Conservation (phyloP, 106 monocot genomes). For the Iris macrosiphon region DNA sequence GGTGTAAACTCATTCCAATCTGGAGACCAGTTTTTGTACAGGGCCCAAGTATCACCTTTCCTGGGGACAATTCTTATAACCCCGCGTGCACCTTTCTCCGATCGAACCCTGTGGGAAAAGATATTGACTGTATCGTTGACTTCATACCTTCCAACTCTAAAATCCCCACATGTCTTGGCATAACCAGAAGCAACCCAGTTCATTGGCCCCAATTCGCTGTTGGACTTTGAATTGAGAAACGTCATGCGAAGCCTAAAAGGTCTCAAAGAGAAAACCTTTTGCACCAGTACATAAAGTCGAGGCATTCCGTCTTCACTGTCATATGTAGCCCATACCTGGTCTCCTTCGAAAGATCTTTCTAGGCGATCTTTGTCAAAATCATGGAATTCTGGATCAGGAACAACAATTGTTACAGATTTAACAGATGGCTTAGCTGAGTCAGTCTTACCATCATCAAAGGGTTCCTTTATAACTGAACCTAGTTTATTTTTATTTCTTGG, state of each 20-base stretch:
- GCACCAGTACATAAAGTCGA: slow-evolving; percentile 22
- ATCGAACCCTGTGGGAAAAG: slow-evolving; percentile 46
- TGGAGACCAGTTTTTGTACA: slow-evolving; percentile 48
- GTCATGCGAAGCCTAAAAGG: slow-evolving; percentile 23
- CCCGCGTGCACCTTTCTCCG: slow-evolving; percentile 37
- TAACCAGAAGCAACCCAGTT: slow-evolving; percentile 17
- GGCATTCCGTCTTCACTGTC: slow-evolving; percentile 37
- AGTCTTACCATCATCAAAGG: background rate
- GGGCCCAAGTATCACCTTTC: slow-evolving; percentile 52
- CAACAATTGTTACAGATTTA: slow-evolving; percentile 23
- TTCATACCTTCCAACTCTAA: slow-evolving; percentile 29
- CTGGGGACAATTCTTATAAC: slow-evolving; percentile 33
- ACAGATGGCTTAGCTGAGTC: slow-evolving; percentile 8
- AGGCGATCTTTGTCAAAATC: slow-evolving; percentile 23
- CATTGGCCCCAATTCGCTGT: slow-evolving; percentile 16
- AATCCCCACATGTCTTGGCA: slow-evolving; percentile 37
- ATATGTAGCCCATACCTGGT: slow-evolving; percentile 28
- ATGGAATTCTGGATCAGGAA: slow-evolving; percentile 31
- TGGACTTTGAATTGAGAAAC: slow-evolving; percentile 23
- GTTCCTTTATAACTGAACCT: background rate
- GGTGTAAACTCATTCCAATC: slow-evolving; percentile 45
- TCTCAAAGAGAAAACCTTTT: slow-evolving; percentile 21
- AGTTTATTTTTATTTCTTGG: background rate
- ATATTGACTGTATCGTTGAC: slow-evolving; percentile 31
- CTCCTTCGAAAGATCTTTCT: slow-evolving; percentile 11